Base-by-base conservation (phyloP, 176 grass and related monocot species). In the Zoysia pacifica region DNA sequence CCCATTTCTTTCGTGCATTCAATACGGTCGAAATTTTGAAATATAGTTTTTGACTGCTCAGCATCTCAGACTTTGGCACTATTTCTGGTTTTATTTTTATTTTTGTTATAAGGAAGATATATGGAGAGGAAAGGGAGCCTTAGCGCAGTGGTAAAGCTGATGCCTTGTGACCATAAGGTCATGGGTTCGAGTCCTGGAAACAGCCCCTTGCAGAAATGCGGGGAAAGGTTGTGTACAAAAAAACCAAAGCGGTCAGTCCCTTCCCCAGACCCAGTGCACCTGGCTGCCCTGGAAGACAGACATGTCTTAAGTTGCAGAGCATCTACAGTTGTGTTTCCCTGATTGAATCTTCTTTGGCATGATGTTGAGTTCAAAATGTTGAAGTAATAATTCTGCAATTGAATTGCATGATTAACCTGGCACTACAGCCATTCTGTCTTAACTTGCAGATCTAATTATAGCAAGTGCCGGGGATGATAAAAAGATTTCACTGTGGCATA, bases 391-490 rank as follows among this genome's bases (percentile, higher is more conserved):
- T 75, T 82, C 69, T 19, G 7, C 46, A 62, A 70, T 55, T 11
- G 36, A 37, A 48, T 84, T 50, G 18, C 42, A 81, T 58, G 44
- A 54, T 84, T 42, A 75, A 70, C 47, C 47, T 69, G 70, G 67
- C 46, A 76, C 36, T 72, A 66, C 15, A 66, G 37, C 9, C 54
- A 81, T 83, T 75, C 76, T 9, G 48, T 70, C 62, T 50, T 70
- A 78, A 86, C 59, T 6, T 93, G 75, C 90, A 98, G 92, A 98
- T 87, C 75, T 93, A 46, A 91, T 98, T 75, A 81, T 94, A 81
- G 96, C 96, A 81, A 98, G 92, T 73, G 90, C 90, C 6, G 96
- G 96, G 62, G 96, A 98, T 88, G 96, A 98, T 86, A 98, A 93
- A 78, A 98, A 89, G 87, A 93, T 98, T 62, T 87, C 96, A 60